Evolutionary conservation across 306 rosid genomes (phyloP).

Genomic region (Sphenostylis stenocarpa): DNA sequence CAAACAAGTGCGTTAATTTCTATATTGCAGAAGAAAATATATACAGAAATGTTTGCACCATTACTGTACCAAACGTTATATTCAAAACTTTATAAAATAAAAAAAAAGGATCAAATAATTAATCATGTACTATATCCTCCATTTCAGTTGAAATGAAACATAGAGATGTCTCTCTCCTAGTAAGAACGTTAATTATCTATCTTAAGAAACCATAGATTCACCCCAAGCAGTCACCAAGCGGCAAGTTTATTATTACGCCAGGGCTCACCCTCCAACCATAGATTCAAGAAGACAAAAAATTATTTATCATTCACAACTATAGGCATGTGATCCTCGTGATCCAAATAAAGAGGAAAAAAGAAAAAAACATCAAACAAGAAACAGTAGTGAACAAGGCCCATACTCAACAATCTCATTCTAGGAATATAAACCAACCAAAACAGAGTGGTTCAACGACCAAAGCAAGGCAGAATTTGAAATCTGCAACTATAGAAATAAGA

Average conservation of each 20-base stretch:
- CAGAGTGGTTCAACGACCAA: slow-evolving; percentile 3
- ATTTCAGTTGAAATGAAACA: not conserved
- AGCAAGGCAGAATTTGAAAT: slow-evolving; percentile 13
- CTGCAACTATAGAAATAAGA: not conserved
- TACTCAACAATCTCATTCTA: not conserved
- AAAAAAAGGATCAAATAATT: not conserved
- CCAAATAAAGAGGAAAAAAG: not conserved
- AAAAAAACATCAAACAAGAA: slow-evolving; percentile 3
- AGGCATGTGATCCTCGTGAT: not conserved
- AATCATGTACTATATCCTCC: not conserved
- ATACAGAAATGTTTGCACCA: not conserved
- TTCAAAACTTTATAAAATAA: not conserved
- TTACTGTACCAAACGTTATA: not conserved
- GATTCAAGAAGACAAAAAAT: not conserved
- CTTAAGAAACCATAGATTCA: not conserved
- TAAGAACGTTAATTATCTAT: not conserved
- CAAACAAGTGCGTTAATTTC: slow-evolving; percentile 29
- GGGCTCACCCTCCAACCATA: not conserved
- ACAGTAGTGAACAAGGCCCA: not conserved
- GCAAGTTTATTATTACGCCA: too few relatives aligned
- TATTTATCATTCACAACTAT: not conserved
- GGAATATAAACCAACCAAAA: slow-evolving; percentile 10
- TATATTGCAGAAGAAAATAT: slow-evolving; percentile 12
- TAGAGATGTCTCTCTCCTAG: not conserved
- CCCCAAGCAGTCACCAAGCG: too few relatives aligned